Evolutionary conservation across 331 rosid species (phyloP), one percentile per base, ranked within the genome.

Genomic region (Arachis monticola): DNA sequence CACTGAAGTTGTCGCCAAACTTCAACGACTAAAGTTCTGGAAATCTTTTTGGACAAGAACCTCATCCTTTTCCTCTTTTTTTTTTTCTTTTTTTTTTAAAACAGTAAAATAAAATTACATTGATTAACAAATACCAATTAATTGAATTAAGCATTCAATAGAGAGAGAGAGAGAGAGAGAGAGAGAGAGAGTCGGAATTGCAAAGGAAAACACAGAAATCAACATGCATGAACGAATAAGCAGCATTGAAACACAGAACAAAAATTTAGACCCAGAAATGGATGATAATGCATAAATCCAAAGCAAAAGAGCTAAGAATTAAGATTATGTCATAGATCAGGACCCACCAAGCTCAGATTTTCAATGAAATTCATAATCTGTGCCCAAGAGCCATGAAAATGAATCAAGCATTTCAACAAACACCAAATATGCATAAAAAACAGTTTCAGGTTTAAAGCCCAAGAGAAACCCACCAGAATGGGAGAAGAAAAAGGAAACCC

Each of bases 191-290:
- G 8, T 58, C 51, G 1, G 14, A 77, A 55, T 70, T 58, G 60
- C 40, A 60, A 70, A 67, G 42, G 40, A 78, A 45, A 69, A 64
- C 60, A 68, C 46, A 69, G 3, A 47, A 79, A 68, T 57, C 74
- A 55, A 71, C 88, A 86, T 87, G 88, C 88, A 86, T 70, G 65
- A 63, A 73, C 65, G 67, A 10, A 75, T 27, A 74, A 68, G 10
- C 75, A 77, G 31, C 84, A 74, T 41, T 53, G 62, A 72, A 69
- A 53, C 72, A 57, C 73, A 63, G n/a, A 76, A 58, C 63, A 65
- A 78, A 58, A 47, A 56, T 30, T n/a, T 55, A 38, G 55, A 64
- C 42, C 60, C 82, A 78, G 83, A 82, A 83, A 71, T 65, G 79
- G 56, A 69, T 1, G 65, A 71, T 9, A 62, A 74, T 64, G 60